Base-by-base conservation (phyloP, 345 rosid genomes). In the Eucalyptus marginata region DNA sequence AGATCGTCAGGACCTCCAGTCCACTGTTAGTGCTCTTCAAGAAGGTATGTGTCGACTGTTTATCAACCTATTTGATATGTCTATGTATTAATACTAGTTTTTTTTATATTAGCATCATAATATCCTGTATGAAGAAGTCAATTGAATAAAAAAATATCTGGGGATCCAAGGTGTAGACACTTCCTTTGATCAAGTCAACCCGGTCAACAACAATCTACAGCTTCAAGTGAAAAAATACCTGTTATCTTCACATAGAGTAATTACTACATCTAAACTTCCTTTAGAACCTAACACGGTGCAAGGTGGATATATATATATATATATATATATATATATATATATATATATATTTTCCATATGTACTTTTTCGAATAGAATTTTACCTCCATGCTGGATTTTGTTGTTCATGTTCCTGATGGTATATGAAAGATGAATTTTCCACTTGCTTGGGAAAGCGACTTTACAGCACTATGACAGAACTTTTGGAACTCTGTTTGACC, bases 1-100 rank as follows among this genome's bases (percentile, higher is more conserved):
- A 92, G 99, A 96, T 29, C 97, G 98, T 89, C 96, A 93, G 90
- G 99, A 98, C 93, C 94, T 98, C 87, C 97, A 95, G 68, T 93
- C 94, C 89, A 97, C 99, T 89, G 93, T 97, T 84, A 95, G 93
- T 92, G 97, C 98, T 90, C 96, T 98, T 71, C 96, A 96, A 92
- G 99, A 98, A 94, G 99, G 99, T 96, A 88, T 76, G 36, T 2
- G 15, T 83, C 24, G 6, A 31, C 64, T n/a, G 44, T 59, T 50
- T 52, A 29, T n/a, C 36, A 79, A 58, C 31, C 76, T 49, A 86
- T 50, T 18, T 18, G 7, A 86, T 54, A 59, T 62, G 47, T 76
- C 18, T 76, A 36, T 76, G 5, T 76, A 76, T 40, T 12, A 71
- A 71, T 71, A 20, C 6, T 76, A 40, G 47, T 76, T 40, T 76